A percentile compares a stretch with the other conserved stretches of the same genome.
phyloP scores from a whole-genome alignment of 345 rosid species.

The Moringa oleifera region DNA sequence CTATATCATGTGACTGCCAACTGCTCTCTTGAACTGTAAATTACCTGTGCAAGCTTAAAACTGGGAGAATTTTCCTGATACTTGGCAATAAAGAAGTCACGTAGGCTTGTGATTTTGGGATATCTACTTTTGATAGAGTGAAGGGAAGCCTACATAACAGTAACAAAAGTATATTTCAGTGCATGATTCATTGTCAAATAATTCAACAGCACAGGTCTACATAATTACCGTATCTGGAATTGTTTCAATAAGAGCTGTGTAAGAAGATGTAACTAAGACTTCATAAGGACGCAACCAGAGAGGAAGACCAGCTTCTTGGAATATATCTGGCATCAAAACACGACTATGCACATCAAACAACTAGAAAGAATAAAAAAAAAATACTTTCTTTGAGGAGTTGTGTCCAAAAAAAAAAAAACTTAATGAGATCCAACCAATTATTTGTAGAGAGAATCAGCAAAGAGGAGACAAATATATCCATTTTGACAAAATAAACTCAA shows the following conservation, averaged over 20 bases:
- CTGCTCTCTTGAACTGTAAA: conserved; percentile 6
- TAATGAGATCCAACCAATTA: not conserved
- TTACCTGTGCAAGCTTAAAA: conserved; percentile 98
- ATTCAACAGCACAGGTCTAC: conserved; percentile 11
- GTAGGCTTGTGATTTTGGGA: conserved; percentile 75
- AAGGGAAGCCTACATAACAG: conserved; percentile 75
- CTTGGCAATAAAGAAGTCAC: conserved; percentile 88
- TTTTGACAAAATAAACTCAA: not conserved
- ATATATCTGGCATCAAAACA: conserved; percentile 61
- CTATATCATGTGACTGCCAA: conserved; percentile 9
- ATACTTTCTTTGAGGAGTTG: not conserved
- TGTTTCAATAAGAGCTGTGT: conserved; percentile 97
- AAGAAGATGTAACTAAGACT: conserved; percentile 94
- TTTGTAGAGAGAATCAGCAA: too few species aligned
- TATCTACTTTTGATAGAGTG: conserved; percentile 97
- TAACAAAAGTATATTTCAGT: conserved; percentile 12
- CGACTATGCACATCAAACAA: conserved; percentile 7
- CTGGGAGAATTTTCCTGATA: conserved; percentile 77
- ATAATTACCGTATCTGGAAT: conserved; percentile 87
- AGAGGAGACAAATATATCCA: not conserved
- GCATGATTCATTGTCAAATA: not conserved
- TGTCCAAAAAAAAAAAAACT: not conserved
- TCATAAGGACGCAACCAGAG: conserved; percentile 98
- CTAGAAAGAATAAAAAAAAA: not conserved
- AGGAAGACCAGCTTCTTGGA: conserved; percentile 99